Evolutionary conservation across 805 yeast species (phyloP), one percentile per base, ranked within the genome.

Genomic region (Monosporozyma unispora): DNA sequence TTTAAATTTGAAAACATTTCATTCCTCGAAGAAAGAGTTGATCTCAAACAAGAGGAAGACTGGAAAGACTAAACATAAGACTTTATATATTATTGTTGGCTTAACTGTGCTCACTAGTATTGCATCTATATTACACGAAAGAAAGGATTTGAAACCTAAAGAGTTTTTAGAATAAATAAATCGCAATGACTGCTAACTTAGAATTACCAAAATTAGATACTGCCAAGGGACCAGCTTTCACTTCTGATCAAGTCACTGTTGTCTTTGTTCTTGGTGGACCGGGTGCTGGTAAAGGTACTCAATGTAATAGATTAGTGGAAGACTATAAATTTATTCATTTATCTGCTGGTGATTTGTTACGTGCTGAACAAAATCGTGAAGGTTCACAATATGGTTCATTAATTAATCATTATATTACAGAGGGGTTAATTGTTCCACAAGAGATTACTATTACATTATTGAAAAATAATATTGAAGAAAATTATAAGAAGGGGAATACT

Each of bases 241-340:
- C 76, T 9, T 75, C 76, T 2, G 79, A 80, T 38, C 82, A 87
- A 49, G 81, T 86, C 27, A 80, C 86, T 25, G 95, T 91, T 4
- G 76, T 90, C 25, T 91, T 87, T 66, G 96, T 91, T 18, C 78
- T 91, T 29, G 99, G 99, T 42, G 98, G 98, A 3, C 98, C 98
- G 4, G 98, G 98, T 19, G 87, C 96, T 27, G 98, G 99, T 42
- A 93, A 93, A 65, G 98, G 99, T 50, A 91, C 99, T 1, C 99
- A 91, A 69, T 87, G 97, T 72, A 84, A 82, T 29, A 86, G 80
- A 62, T 75, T 91, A 50, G 97, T 91, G 42, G 69, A 76, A 19
- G 87, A 89, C 58, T 84, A 79, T 64, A 81, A 82, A 16, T 93
- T 90, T 67, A 82, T 84, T 29, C 99, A 91, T 64, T 71, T 91